phyloP scores from a whole-genome alignment of 306 rosid genomes.

The Dalbergia cultrata region DNA sequence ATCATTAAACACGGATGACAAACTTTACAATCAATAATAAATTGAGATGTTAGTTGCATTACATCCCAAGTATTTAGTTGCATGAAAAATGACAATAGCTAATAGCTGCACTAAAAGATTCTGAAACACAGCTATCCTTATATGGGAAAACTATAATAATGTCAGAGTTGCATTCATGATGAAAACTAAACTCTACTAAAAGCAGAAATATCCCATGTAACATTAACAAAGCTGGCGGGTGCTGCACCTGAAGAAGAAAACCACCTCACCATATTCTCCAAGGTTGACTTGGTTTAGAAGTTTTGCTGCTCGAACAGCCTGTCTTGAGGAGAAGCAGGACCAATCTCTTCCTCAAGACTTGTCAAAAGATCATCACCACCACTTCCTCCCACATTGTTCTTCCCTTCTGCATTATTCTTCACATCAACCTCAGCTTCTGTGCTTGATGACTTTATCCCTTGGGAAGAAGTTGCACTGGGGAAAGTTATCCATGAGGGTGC shows the following conservation, averaged over 20 bases:
- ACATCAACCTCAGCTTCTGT: slow-evolving; percentile 88
- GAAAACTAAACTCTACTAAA: slow-evolving; percentile 5
- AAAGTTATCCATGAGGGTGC: slow-evolving; percentile 98
- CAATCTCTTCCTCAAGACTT: slow-evolving; percentile 96
- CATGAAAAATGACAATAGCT: slow-evolving; percentile 20
- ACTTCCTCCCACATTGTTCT: slow-evolving; percentile 53
- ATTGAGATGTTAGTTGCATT: slow-evolving; percentile 37
- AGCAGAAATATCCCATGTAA: slow-evolving; percentile 30
- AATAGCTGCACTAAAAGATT: slow-evolving; percentile 14
- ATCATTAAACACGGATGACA: not conserved
- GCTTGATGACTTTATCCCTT: slow-evolving; percentile 86
- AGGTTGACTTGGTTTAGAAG: slow-evolving; percentile 48
- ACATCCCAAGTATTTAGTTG: slow-evolving; percentile 16
- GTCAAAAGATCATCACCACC: slow-evolving; percentile 75
- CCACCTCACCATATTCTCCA: not conserved
- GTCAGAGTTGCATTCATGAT: slow-evolving; percentile 31
- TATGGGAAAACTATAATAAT: slow-evolving; percentile 24
- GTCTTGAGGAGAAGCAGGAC: slow-evolving; percentile 93
- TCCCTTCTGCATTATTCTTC: slow-evolving; percentile 60
- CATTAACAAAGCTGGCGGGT: slow-evolving; percentile 1
- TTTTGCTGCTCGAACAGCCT: slow-evolving; percentile 90
- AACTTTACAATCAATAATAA: slow-evolving; percentile 25
- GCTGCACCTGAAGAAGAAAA: not conserved
- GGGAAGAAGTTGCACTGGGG: slow-evolving; percentile 95
- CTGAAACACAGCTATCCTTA: slow-evolving; percentile 5